Conservation (phyloP, 73 alveolate genomes). For the Paramecium biaurelia region DNA sequence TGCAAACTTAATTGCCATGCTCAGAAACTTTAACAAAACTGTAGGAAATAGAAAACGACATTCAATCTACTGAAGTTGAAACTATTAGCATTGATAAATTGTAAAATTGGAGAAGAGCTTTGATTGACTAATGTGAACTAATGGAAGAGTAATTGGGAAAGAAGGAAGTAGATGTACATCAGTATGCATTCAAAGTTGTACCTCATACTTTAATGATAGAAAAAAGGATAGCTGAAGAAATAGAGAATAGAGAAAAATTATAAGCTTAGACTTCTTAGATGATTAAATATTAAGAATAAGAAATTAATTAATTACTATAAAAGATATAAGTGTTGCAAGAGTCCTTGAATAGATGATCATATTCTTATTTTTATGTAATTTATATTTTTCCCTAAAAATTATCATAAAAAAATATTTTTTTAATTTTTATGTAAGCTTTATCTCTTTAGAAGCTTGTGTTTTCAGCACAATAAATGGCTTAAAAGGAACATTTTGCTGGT, state of each 20-base stretch:
- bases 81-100: not conserved
- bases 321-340: not conserved
- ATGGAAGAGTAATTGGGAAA: not conserved
- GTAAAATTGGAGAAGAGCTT: not conserved
- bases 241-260: not conserved
- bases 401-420: not conserved
- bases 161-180: not conserved
- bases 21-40: not conserved
- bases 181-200: not conserved
- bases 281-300: constrained; percentile 9
- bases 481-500: not conserved
- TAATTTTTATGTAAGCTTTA: not conserved
- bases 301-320: not conserved
- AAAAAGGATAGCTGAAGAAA: not conserved
- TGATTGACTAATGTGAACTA: not conserved
- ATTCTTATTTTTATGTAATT: not conserved
- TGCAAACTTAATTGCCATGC: not conserved
- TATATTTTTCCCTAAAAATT: not conserved
- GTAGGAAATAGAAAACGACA: not conserved
- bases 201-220: not conserved
- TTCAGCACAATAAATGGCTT: not conserved
- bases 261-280: not conserved
- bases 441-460: not conserved
- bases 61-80: not conserved
- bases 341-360: not conserved